phyloP scores from a whole-genome alignment of 1,139 yeast species.

The Kodamaea sp. region DNA sequence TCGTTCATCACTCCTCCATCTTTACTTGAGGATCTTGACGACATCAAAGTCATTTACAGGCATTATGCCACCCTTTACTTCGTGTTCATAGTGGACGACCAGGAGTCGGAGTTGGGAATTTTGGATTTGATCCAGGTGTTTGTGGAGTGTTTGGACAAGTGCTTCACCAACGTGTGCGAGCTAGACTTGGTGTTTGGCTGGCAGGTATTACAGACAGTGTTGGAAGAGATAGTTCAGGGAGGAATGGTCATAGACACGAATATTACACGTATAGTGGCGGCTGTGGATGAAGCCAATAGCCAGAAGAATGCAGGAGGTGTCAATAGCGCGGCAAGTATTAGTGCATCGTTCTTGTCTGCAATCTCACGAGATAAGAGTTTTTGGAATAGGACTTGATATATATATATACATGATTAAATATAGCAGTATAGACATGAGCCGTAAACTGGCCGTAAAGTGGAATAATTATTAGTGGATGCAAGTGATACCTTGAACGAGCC shows the following conservation, averaged over 20 bases:
- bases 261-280: slow-evolving; percentile 77
- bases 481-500: no score
- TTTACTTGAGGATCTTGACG: slow-evolving; percentile 68
- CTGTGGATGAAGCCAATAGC: slow-evolving; percentile 63
- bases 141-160: slow-evolving; percentile 90
- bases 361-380: slow-evolving; percentile 48
- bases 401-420: no score
- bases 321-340: slow-evolving; percentile 17
- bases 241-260: slow-evolving; percentile 99
- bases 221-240: slow-evolving; percentile 93
- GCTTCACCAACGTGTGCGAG: slow-evolving; percentile 94
- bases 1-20: slow-evolving; percentile 83
- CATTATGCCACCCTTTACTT: slow-evolving; percentile 94
- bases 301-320: slow-evolving; percentile 33
- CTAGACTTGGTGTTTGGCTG: slow-evolving; percentile 94
- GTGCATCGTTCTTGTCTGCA: slow-evolving; percentile 38
- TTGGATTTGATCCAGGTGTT: slow-evolving; percentile 93
- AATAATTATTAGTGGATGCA: no score
- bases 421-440: no score
- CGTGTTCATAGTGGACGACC: slow-evolving; percentile 93
- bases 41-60: slow-evolving; percentile 86
- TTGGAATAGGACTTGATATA: slow-evolving; percentile 29
- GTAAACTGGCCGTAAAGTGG: no score
- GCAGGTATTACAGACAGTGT: slow-evolving; percentile 91
- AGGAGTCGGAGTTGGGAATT: slow-evolving; percentile 92